phyloP scores from a whole-genome alignment of 2,329 filamentous ascomycete species.

The Trichoderma breve region DNA sequence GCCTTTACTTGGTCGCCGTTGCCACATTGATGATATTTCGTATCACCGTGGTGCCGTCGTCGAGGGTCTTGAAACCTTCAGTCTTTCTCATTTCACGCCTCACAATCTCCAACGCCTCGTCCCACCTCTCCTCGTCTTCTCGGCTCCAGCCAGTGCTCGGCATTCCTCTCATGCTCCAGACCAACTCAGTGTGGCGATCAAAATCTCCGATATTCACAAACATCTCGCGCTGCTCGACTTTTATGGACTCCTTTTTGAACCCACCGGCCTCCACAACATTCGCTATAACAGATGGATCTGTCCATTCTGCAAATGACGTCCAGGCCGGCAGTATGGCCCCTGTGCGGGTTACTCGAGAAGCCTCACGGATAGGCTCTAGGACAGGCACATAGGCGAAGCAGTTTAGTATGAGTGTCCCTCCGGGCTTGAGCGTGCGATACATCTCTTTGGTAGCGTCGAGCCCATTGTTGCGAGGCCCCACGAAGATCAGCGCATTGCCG shows the following conservation, averaged over 20 bases:
- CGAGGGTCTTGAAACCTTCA: background rate
- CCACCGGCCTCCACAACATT: conserved; percentile 8
- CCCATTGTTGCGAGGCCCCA: conserved; percentile 11
- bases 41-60: background rate
- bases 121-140: conserved; percentile 14
- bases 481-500: conserved; percentile 8
- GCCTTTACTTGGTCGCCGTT: conserved; percentile 10
- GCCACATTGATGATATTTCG: conserved; percentile 1
- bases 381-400: background rate
- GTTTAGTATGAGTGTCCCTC: conserved; percentile 10
- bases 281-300: conserved; percentile 1
- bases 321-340: background rate
- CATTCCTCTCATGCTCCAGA: conserved; percentile 18
- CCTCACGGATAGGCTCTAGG: conserved; percentile 2
- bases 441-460: conserved; percentile 6
- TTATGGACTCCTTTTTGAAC: conserved; percentile 2
- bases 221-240: background rate
- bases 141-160: background rate
- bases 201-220: conserved; percentile 9
- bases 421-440: conserved; percentile 13
- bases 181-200: background rate
- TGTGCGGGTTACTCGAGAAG: conserved; percentile 8
- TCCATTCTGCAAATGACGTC: conserved; percentile 8
- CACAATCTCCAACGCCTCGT: conserved; percentile 13
- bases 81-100: conserved; percentile 10